Evolutionary conservation across 176 grass and related monocot species (phyloP).

Genomic region (Luzula sylvatica): DNA sequence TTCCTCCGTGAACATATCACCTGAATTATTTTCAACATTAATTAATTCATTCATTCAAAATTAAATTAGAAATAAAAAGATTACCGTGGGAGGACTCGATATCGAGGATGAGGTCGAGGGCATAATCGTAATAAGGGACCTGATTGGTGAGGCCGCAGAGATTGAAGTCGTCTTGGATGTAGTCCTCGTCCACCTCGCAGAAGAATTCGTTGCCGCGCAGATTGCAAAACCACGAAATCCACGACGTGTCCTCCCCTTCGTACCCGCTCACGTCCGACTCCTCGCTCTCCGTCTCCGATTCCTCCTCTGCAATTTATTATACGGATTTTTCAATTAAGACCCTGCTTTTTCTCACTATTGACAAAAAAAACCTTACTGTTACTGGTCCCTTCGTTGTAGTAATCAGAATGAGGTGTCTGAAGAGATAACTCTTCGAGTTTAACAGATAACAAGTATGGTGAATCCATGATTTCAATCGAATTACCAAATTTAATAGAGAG

Average conservation of each 20-base stretch:
- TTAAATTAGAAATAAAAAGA: too few relatives aligned
- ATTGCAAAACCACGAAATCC: constrained; percentile 96
- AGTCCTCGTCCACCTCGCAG: constrained; percentile 94
- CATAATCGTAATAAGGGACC: constrained; percentile 93
- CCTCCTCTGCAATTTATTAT: constrained; percentile 46
- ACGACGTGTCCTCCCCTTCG: constrained; percentile 84
- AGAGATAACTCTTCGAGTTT: too few relatives aligned
- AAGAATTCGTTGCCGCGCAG: constrained; percentile 92
- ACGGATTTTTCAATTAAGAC: too few relatives aligned
- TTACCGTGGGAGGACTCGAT: constrained; percentile 91
- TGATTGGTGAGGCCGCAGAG: constrained; percentile 90
- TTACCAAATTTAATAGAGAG: too few relatives aligned
- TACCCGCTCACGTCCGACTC: constrained; percentile 89
- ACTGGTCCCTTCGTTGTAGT: too few relatives aligned
- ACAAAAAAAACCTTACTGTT: too few relatives aligned
- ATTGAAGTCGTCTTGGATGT: constrained; percentile 98
- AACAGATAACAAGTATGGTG: too few relatives aligned
- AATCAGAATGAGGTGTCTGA: too few relatives aligned
- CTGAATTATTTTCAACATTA: constrained; percentile 26
- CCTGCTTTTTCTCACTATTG: too few relatives aligned
- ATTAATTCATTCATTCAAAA: constrained; percentile 4
- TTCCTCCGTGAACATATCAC: constrained; percentile 90
- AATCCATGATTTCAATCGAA: too few relatives aligned
- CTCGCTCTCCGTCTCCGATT: constrained; percentile 75
- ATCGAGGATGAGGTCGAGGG: constrained; percentile 93